phyloP scores from a whole-genome alignment of 495 filamentous ascomycete species.

The Lophiotrema nucula region DNA sequence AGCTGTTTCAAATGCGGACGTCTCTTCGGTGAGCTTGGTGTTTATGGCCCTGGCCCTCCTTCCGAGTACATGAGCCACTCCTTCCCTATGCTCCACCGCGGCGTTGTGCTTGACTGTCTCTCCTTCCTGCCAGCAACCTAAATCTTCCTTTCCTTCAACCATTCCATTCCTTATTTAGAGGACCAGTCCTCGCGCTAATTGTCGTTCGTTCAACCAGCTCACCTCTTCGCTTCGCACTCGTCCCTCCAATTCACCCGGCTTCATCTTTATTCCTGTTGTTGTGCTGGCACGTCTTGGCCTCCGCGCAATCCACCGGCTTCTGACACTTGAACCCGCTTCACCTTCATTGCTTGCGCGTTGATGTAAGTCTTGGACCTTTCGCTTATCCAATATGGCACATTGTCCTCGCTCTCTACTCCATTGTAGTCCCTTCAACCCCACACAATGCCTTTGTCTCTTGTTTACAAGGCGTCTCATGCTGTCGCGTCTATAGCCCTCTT shows the following conservation, averaged over 20 bases:
- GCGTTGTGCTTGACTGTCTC: not conserved
- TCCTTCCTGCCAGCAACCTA: conserved; percentile 16
- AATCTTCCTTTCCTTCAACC: conserved; percentile 7
- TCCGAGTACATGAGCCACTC: conserved; percentile 30
- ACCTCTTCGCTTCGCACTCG: conserved; percentile 2
- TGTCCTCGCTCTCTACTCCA: conserved; percentile 13
- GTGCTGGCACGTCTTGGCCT: conserved; percentile 35
- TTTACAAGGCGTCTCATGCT: not conserved
- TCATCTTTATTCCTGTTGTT: conserved; percentile 13
- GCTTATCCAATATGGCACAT: conserved; percentile 4
- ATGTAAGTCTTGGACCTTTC: conserved; percentile 27
- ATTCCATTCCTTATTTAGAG: conserved; percentile 28
- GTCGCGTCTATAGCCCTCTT: not conserved
- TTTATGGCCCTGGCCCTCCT: conserved; percentile 9
- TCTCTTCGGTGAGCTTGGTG: conserved; percentile 24
- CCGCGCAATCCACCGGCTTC: conserved; percentile 1
- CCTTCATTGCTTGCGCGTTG: conserved; percentile 28
- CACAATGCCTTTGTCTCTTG: not conserved
- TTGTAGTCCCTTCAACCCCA: conserved; percentile 2
- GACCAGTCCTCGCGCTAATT: not conserved
- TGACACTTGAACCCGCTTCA: conserved; percentile 4
- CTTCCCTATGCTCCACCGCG: conserved; percentile 10
- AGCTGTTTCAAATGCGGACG: conserved; percentile 32
- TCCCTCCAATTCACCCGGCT: not conserved
- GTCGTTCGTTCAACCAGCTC: conserved; percentile 11